Evolutionary conservation across 2,329 filamentous ascomycete species (phyloP), one percentile per base, ranked within the genome.

Genomic region (Pseudogymnoascus sp.): DNA sequence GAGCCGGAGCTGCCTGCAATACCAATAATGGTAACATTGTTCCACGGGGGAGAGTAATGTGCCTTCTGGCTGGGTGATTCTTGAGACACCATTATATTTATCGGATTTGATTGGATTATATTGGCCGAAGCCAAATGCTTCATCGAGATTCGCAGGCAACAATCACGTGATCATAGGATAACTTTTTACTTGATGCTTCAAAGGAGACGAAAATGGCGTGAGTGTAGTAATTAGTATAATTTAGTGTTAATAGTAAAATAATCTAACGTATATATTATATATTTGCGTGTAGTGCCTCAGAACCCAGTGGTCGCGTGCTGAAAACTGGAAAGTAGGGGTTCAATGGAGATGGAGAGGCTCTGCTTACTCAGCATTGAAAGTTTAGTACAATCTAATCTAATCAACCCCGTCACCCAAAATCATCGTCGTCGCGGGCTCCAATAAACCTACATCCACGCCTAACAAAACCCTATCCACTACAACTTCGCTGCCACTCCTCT

Each of bases 1-100:
- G 93, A 97, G 44, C 94, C 94, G 28, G 93, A 97, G 76, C 91
- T 94, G 38, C 94, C 94, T 67, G 94, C 93, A 70, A 99, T 89
- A 60, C 92, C 94, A 74, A 99, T 97, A 71, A 99, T 97, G 77
- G 90, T 93, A 70, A 96, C 87, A 76, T 97, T 90, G 61, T 90
- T 90, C 94, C 94, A 99, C 75, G 94, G 94, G 65, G 94, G 94
- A 66, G 88, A 89, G 77, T 97, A 99, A 70, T 92, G 89, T 67
- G 85, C 87, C 72, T 81, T 76, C 68, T 80, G 82, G 62, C n/a
- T 47, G 35, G 47, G 47, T 47, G 23, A 28, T 18, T 63, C 59
- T 12, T 67, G 81, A 78, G 33, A 25, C n/a, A 35, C 40, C 59
- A 56, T 56, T 56, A 33, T 56, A 56, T 56, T 18, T 56, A 33